A percentile compares a stretch with the other conserved stretches of the same genome.
Evolutionary conservation across 805 yeast genomes (phyloP).

Genomic region (Pichia scutulata): DNA sequence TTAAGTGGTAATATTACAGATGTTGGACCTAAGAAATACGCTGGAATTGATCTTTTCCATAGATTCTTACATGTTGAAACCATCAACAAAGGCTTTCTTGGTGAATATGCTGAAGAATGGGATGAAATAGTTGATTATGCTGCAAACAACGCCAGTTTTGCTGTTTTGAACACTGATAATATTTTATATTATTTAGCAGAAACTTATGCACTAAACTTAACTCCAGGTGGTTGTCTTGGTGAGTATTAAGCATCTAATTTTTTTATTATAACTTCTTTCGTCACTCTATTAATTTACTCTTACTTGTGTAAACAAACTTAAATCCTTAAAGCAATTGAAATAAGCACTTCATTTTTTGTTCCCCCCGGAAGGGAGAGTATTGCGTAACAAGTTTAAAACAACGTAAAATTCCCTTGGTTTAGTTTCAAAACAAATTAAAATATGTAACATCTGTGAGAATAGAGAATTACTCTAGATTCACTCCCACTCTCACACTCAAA

Average conservation of each 20-base stretch:
- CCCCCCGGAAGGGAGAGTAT: too few relatives aligned
- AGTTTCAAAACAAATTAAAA: too few relatives aligned
- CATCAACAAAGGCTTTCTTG: conserved; percentile 27
- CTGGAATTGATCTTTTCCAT: conserved; percentile 31
- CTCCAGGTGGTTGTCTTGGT: conserved; percentile 25
- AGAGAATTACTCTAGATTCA: too few relatives aligned
- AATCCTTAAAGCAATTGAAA: too few relatives aligned
- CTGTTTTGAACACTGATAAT: conserved; percentile 30
- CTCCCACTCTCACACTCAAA: too few relatives aligned
- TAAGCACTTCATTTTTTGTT: too few relatives aligned
- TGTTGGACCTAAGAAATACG: conserved; percentile 26
- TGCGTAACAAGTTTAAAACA: too few relatives aligned
- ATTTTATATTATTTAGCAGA: conserved; percentile 28
- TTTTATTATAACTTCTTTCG: neutral
- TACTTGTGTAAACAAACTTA: too few relatives aligned
- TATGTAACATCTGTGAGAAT: too few relatives aligned
- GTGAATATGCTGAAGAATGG: conserved; percentile 31
- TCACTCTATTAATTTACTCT: too few relatives aligned
- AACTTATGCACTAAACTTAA: conserved; percentile 24
- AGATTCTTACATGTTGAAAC: conserved; percentile 31
- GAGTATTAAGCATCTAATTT: conserved; percentile 23
- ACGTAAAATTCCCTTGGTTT: too few relatives aligned
- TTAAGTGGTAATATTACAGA: conserved; percentile 28
- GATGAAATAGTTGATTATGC: conserved; percentile 31
- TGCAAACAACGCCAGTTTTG: conserved; percentile 24